Evolutionary conservation across 2,329 filamentous ascomycete species (phyloP).

Genomic region (Aspergillus sp.): DNA sequence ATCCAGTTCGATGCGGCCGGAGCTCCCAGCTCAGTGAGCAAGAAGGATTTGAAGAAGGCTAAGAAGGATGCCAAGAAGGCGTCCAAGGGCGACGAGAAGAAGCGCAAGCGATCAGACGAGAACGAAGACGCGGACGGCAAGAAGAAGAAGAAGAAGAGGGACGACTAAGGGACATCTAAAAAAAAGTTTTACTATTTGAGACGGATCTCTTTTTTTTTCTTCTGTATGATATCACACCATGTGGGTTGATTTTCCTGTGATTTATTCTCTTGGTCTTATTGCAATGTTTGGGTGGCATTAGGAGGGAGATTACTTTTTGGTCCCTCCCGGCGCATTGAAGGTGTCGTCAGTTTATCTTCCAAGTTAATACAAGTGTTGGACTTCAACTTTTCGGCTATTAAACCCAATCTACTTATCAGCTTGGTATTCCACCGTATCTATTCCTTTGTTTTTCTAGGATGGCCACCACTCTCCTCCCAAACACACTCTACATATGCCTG

Average conservation of each 20-base stretch:
- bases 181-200: constrained; percentile 23
- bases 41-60: constrained; percentile 74
- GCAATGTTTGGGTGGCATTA: constrained; percentile 36
- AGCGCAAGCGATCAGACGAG: constrained; percentile 62
- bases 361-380: constrained; percentile 21
- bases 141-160: constrained; percentile 52
- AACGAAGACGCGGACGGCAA: constrained; percentile 55
- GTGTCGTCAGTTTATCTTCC: constrained; percentile 24
- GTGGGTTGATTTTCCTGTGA: constrained; percentile 27
- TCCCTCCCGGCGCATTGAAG: constrained; percentile 30
- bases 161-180: constrained; percentile 53
- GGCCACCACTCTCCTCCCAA: not conserved
- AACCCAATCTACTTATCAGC: not conserved
- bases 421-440: not conserved
- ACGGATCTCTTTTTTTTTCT: constrained; percentile 23
- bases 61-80: constrained; percentile 63
- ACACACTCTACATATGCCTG: constrained; percentile 26
- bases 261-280: constrained; percentile 31
- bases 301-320: constrained; percentile 24
- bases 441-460: not conserved
- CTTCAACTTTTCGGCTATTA: not conserved
- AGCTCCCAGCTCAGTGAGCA: constrained; percentile 66
- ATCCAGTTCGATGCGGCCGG: constrained; percentile 67
- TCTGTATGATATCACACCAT: constrained; percentile 47
- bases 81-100: constrained; percentile 62